These are phyloP conservation scores for Plasmodium gonderi DNA, from an alignment of 169 alveolate species.

Conservation along the genomic window DNA sequence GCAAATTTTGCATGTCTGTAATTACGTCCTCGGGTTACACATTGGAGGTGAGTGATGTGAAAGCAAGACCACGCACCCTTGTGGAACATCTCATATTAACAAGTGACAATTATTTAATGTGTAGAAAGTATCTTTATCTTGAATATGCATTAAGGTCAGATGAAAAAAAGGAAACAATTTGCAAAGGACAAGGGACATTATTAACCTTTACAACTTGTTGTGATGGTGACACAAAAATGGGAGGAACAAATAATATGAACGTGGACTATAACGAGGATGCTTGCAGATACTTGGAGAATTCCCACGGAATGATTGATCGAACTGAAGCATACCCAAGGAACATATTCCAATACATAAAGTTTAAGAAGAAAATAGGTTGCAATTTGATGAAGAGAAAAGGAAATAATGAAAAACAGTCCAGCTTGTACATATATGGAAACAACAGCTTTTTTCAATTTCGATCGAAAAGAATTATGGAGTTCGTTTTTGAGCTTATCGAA, in stretches of 20 bases:
- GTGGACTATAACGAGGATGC: not conserved
- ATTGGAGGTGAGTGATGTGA: not conserved
- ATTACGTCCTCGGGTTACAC: not conserved
- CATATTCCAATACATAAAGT: slow-evolving; percentile 2
- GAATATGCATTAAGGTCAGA: not conserved
- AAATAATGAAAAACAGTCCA: not conserved
- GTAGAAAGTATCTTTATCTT: not conserved
- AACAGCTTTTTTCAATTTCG: slow-evolving; percentile 23
- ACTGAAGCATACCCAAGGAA: not conserved
- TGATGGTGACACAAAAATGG: not conserved
- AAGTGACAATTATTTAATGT: slow-evolving; percentile 8
- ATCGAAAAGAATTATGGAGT: not conserved
- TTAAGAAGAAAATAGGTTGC: not conserved
- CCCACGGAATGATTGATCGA: not conserved
- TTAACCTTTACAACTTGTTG: not conserved
- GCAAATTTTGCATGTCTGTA: slow-evolving; percentile 12
- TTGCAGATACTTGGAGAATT: not conserved
- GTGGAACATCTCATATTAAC: slow-evolving; percentile 50
- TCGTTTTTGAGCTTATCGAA: not conserved
- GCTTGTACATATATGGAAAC: slow-evolving; percentile 20
- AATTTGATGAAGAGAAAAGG: not conserved
- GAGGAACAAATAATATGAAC: not conserved
- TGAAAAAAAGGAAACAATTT: not conserved
- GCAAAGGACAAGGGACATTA: not conserved
- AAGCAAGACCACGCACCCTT: not conserved